Evolutionary conservation across 2,329 filamentous ascomycete genomes (phyloP), one percentile per base, ranked within the genome.

Genomic region (Sporothrix phasma): DNA sequence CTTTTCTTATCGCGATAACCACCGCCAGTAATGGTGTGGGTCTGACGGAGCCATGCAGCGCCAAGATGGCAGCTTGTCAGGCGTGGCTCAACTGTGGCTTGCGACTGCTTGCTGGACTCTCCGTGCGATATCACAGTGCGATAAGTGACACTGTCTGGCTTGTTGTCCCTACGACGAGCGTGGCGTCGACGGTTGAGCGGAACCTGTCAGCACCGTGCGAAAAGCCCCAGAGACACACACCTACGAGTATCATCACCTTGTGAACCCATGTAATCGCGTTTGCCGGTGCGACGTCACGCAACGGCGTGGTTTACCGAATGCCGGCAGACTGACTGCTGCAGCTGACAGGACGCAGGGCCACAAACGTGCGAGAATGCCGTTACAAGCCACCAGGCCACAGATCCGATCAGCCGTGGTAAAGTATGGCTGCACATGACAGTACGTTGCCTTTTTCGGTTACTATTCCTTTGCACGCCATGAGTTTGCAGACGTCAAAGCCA

Each of bases 1-100:
- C 34, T 58, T 59, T 43, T 51, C 62, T 64, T 64, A 64, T 64
- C 62, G 62, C 53, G 62, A 64, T 64, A 64, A 64, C 31, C 10
- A 3, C 31, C 11, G 51, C 51, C 51, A 37, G 34, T 10, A 54
- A 22, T 37, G 31, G n/a, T 39, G n/a, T n/a, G n/a, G n/a, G n/a
- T 54, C 7, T 37, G 34, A 13, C n/a, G n/a, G n/a, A 17, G 51
- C n/a, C n/a, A 17, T 54, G 51, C 31, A 39, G 51, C 31, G 31
- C 51, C 39, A 54, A 54, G 13, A 15, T 13, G 17, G 29, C 49
- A 54, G 22, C 37, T 17, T 39, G 51, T 17, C 31, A 56, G 37
- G 51, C 51, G 51, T 56, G 51, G 51, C 51, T 56, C n/a, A 4
- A 15, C 3, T 56, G 51, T 56, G 51, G 51, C 51, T 37, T 7